These are phyloP conservation scores for Balamuthia mandrillaris DNA, from an alignment of 208 protist genomes.

Conservation along the genomic window DNA sequence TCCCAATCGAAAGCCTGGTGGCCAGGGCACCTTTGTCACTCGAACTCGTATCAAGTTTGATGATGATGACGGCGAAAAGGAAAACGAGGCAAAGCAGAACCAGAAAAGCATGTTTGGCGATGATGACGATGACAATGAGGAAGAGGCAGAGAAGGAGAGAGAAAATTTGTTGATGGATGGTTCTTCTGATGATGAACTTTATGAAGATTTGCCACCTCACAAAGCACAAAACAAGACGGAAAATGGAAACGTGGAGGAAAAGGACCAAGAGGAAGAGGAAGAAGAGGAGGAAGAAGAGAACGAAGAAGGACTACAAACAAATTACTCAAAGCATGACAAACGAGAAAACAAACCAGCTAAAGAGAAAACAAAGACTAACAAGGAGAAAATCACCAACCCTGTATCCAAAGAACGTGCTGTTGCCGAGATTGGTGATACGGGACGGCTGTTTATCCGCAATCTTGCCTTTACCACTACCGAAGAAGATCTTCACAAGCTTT, in stretches of 20 bases:
- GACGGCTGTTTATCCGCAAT: slow-evolving; percentile 90
- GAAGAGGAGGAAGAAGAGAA: neutral
- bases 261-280: slow-evolving; percentile 25
- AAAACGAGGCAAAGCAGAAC: neutral
- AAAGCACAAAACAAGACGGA: slow-evolving; percentile 14
- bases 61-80: slow-evolving; percentile 49
- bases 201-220: slow-evolving; percentile 44
- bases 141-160: neutral
- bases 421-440: slow-evolving; percentile 62
- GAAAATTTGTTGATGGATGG: neutral
- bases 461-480: slow-evolving; percentile 90
- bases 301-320: slow-evolving; percentile 12
- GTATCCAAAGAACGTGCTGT: neutral
- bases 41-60: slow-evolving; percentile 45
- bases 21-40: slow-evolving; percentile 37
- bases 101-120: slow-evolving; percentile 52
- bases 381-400: neutral
- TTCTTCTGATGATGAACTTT: slow-evolving; percentile 29
- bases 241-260: slow-evolving; percentile 29
- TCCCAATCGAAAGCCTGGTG: slow-evolving; percentile 24
- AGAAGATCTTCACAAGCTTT: slow-evolving; percentile 82
- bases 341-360: neutral
- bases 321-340: slow-evolving; percentile 22
- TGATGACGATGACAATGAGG: slow-evolving; percentile 12
- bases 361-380: neutral